Percentiles rank a stretch among this genome's conserved stretches.
Evolutionary conservation across 1,284 basidiomycete species (phyloP).

Genomic region (Fomes fomentarius): DNA sequence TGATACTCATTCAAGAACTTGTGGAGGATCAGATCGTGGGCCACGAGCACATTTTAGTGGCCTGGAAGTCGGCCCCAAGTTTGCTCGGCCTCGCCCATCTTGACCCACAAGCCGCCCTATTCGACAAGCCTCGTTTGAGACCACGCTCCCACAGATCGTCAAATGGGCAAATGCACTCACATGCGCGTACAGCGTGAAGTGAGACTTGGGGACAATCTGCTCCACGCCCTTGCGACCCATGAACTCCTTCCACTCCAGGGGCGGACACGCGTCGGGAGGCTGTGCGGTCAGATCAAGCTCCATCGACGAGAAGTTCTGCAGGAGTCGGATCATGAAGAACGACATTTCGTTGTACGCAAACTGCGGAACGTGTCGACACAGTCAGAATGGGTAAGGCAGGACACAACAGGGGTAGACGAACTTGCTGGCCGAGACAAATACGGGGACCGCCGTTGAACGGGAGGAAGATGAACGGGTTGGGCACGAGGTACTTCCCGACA

Average conservation of each 20-base stretch:
- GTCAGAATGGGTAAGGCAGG: not conserved
- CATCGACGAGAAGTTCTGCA: constrained; percentile 52
- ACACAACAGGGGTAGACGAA: constrained; percentile 8
- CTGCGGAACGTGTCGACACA: constrained; percentile 18
- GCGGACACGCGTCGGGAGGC: constrained; percentile 25
- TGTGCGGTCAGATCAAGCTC: constrained; percentile 35
- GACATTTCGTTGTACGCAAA: constrained; percentile 49
- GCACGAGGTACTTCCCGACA: constrained; percentile 37
- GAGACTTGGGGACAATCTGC: constrained; percentile 24
- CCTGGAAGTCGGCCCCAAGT: not conserved
- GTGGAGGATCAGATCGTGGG: too few species aligned
- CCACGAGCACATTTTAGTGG: too few species aligned
- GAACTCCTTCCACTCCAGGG: constrained; percentile 19
- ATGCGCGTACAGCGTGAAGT: constrained; percentile 33
- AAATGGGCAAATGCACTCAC: constrained; percentile 36
- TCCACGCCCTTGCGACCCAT: constrained; percentile 24
- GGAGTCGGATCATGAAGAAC: constrained; percentile 43
- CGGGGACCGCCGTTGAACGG: constrained; percentile 55
- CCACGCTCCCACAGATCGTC: too few species aligned
- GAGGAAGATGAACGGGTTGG: constrained; percentile 51
- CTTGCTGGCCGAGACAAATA: constrained; percentile 52
- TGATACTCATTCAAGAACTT: too few species aligned
- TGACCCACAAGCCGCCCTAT: constrained; percentile 35
- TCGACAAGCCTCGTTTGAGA: too few species aligned
- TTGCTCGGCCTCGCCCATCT: constrained; percentile 23